Conservation (phyloP, 768 basidiomycete genomes). For the Suillus plorans region DNA sequence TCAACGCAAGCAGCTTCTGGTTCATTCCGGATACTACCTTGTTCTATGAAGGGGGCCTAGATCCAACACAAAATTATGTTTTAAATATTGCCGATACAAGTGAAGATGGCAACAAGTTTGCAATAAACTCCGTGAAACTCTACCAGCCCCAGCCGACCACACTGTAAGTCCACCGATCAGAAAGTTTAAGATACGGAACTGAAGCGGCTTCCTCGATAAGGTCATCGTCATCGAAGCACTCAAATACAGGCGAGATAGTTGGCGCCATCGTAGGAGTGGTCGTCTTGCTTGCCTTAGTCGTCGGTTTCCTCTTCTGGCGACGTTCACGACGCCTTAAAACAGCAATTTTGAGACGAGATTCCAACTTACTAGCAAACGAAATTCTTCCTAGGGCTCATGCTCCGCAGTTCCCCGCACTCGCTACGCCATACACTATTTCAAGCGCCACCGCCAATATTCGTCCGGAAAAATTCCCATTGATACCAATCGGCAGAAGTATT, state of each 20-base stretch:
- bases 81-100: conserved; percentile 13
- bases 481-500: conserved; percentile 2
- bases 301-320: conserved; percentile 9
- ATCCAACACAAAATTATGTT: conserved; percentile 10
- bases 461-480: conserved; percentile 3
- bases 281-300: conserved; percentile 5
- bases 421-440: not conserved
- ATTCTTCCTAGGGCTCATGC: not conserved
- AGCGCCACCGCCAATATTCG: not conserved
- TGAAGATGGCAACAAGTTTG: conserved; percentile 7
- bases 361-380: not conserved
- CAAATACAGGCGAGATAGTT: conserved; percentile 18
- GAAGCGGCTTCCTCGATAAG: not conserved
- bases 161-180: conserved; percentile 1
- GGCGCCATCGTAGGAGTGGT: conserved; percentile 17
- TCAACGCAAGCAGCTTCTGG: conserved; percentile 24
- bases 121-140: conserved; percentile 16
- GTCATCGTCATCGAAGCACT: conserved; percentile 1
- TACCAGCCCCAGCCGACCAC: conserved; percentile 8
- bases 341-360: not conserved
- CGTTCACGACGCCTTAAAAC: not conserved
- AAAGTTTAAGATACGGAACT: not conserved
- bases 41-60: conserved; percentile 14
- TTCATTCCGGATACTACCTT: conserved; percentile 18
- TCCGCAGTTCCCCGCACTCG: not conserved